Base-by-base conservation (phyloP, 768 basidiomycete genomes). In the Collybia sordida region DNA sequence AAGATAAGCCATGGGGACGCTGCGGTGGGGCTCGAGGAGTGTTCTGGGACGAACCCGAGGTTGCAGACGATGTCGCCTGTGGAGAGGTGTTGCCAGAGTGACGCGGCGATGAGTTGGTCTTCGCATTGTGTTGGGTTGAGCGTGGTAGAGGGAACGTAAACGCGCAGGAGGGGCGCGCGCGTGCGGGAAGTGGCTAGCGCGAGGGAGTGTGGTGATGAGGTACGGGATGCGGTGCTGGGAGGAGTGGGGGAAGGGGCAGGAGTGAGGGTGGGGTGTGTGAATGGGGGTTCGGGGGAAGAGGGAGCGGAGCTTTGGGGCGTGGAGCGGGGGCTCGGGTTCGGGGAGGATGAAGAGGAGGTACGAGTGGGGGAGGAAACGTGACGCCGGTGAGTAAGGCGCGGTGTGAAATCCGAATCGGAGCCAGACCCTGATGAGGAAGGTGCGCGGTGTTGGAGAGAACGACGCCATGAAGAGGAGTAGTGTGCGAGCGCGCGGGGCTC, bases 11-110 rank as follows among this genome's bases (percentile, higher is more conserved):
- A 93, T 17, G 31, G 31, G 5, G 31, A 31, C 31, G 31, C 31
- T 6, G n/a, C n/a, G n/a, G 52, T 36, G 17, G 45, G 38, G 46
- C 54, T 49, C 44, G 34, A n/a, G 47, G 67, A 57, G 17, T 64
- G 60, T 0, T 77, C 69, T 1, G 86, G 87, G 14, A 93, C 73
- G 58, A 83, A 90, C 5, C 90, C 90, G 40, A 93, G 74, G 64
- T 93, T 93, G 61, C 85, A 90, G 18, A 93, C 75, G 31, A 91
- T 66, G 57, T 93, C 90, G 0, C 90, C 90, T 0, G 76, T 77
- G 1, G 85, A 88, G n/a, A 93, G 73, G 59, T 89, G 79, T 5
- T 74, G 67, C 88, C 89, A 91, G 4, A 93, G 74, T 0, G 81
- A 86, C 1, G 80, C 75, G 1, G 76, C 72, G n/a, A 80, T 68